Evolutionary conservation across 768 basidiomycete genomes (phyloP), one percentile per base, ranked within the genome.

Genomic region (Pholiota microspora): DNA sequence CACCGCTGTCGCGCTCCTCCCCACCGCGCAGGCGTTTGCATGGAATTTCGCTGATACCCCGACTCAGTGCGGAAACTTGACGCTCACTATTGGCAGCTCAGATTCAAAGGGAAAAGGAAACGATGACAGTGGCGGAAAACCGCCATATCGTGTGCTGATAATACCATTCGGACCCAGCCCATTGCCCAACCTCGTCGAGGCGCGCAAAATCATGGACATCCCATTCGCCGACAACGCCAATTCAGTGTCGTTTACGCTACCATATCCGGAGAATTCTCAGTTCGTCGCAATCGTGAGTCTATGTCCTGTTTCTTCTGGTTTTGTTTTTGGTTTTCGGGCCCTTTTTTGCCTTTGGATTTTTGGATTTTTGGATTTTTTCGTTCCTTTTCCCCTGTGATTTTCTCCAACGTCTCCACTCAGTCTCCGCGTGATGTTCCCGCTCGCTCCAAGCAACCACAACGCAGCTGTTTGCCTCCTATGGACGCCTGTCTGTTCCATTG

Each of bases 241-340:
- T 2, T 71, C 74, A 21, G 60, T 81, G 25, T 74, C 67, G 32
- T 86, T 91, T 66, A 69, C 79, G 63, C 76, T 90, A 49, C 78
- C 76, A 25, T 92, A 79, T 64, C 89, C 89, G 0, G 74, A 69
- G 45, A 76, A 82, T 63, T 87, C 88, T 2, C 84, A 88, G 62
- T 85, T 92, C 51, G 87, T 92, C 23, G 83, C 85, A 4, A 85
- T 90, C 62, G 89, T 89, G 62, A 71, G 86, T 82, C 29, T 6
- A 31, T 12, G 5, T n/a, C n/a, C n/a, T n/a, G 34, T 46, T 28
- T 16, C 53, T 45, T 63, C 38, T 47, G 31, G 16, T 27, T 25
- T 52, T 53, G 49, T 29, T 38, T 60, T 29, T 18, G 45, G 15
- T 36, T 48, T 31, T 54, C 25, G 45, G 49, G 45, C 25, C 27